phyloP scores from a whole-genome alignment of 805 yeast genomes.

The Candida piceae region DNA sequence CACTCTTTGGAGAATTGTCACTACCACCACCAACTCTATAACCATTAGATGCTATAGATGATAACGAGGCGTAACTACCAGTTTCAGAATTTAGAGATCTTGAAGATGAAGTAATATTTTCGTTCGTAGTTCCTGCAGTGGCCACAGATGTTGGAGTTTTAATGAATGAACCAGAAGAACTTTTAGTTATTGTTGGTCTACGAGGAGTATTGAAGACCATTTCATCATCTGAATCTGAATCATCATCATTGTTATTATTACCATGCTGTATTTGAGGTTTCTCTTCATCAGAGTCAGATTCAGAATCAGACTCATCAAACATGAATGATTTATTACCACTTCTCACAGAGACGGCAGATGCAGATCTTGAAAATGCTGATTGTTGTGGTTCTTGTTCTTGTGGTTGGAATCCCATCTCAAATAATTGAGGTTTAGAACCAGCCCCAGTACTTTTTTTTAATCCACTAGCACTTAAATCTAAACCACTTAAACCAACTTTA shows the following conservation, averaged over 20 bases:
- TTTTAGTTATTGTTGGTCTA: slow-evolving; percentile 4
- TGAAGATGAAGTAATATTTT: slow-evolving; percentile 4
- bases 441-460: slow-evolving; percentile 24
- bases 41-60: slow-evolving; percentile 8
- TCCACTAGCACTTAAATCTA: slow-evolving; percentile 27
- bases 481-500: slow-evolving; percentile 29
- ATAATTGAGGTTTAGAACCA: slow-evolving; percentile 28
- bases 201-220: slow-evolving; percentile 16
- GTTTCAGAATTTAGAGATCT: not conserved
- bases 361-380: slow-evolving; percentile 4
- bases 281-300: slow-evolving; percentile 18
- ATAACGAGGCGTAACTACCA: slow-evolving; percentile 8
- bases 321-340: slow-evolving; percentile 28
- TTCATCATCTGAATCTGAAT: slow-evolving; percentile 7
- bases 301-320: slow-evolving; percentile 31
- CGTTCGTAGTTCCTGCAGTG: slow-evolving; percentile 11
- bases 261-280: too few relatives aligned
- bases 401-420: slow-evolving; percentile 26
- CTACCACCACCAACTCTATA: slow-evolving; percentile 1
- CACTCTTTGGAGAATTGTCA: not conserved
- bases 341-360: slow-evolving; percentile 4
- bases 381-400: slow-evolving; percentile 28
- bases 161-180: not conserved
- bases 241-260: too few relatives aligned
- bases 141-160: slow-evolving; percentile 5